Conservation (phyloP, 2,329 filamentous ascomycete genomes). For the Ceratocystis destructans region DNA sequence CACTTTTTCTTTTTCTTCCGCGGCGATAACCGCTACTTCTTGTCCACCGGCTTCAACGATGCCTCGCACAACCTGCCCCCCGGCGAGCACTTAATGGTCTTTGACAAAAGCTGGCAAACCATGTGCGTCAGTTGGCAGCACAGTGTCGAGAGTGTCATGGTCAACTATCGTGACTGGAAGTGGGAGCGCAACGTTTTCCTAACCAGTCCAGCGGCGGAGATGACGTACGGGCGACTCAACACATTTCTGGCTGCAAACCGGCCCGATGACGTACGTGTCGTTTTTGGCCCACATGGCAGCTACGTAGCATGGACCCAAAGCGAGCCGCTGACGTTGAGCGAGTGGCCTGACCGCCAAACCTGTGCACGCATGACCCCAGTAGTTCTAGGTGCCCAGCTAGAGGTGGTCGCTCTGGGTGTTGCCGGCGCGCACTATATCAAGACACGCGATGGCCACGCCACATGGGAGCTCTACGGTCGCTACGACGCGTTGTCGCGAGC, state of each 20-base stretch:
- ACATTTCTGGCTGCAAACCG: conserved; percentile 14
- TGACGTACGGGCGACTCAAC: background rate
- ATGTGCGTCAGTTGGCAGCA: conserved; percentile 11
- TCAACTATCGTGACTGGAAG: conserved; percentile 16
- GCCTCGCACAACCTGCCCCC: conserved; percentile 14
- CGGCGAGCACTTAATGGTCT: conserved; percentile 1
- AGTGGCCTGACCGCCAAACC: conserved; percentile 7
- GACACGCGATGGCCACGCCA: conserved; percentile 9
- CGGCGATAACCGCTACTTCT: conserved; percentile 15
- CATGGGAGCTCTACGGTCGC: conserved; percentile 14
- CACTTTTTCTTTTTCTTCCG: conserved; percentile 19
- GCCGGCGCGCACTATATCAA: conserved; percentile 17
- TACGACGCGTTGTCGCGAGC: conserved; percentile 15
- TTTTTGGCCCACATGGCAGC: conserved; percentile 15
- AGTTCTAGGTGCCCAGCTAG: conserved; percentile 11
- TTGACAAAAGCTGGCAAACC: conserved; percentile 11
- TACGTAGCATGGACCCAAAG: conserved; percentile 12
- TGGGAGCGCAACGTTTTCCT: conserved; percentile 10
- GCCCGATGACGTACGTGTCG: conserved; percentile 14
- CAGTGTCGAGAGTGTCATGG: conserved; percentile 6
- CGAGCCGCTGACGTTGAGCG: conserved; percentile 13
- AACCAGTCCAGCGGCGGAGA: conserved; percentile 11
- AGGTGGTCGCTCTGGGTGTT: conserved; percentile 15
- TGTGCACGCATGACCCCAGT: conserved; percentile 15
- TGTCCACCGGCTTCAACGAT: conserved; percentile 16